These are phyloP conservation scores for Neobulgaria alba DNA, from an alignment of 2,329 filamentous ascomycete species.

Conservation along the genomic window DNA sequence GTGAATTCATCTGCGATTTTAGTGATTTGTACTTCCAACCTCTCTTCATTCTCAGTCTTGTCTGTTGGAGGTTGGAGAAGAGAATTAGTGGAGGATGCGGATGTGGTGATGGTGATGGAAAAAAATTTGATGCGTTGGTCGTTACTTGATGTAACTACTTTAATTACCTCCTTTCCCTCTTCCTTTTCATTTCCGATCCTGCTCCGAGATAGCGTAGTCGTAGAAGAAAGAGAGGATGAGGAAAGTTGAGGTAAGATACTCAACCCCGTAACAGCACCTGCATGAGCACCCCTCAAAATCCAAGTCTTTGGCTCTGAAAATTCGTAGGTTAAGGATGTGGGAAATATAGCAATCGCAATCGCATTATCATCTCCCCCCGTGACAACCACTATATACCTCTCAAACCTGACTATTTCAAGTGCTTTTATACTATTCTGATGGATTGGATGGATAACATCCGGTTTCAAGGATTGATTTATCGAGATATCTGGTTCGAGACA, in stretches of 20 bases:
- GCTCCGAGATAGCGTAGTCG: too few species aligned
- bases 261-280: conserved; percentile 59
- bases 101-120: conserved; percentile 35
- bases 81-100: too few species aligned
- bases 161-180: conserved; percentile 7
- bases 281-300: conserved; percentile 53
- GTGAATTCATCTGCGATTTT: background rate
- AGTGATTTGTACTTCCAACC: background rate
- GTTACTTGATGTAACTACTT: conserved; percentile 44
- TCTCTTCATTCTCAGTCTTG: background rate
- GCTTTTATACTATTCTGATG: conserved; percentile 80
- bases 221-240: too few species aligned
- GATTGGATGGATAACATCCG: conserved; percentile 35
- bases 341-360: conserved; percentile 47
- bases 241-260: too few species aligned
- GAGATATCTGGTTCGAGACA: background rate
- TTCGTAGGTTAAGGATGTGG: background rate
- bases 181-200: conserved; percentile 8
- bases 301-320: conserved; percentile 1
- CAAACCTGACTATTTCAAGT: conserved; percentile 36
- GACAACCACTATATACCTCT: conserved; percentile 42
- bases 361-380: conserved; percentile 88
- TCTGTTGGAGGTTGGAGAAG: background rate
- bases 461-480: background rate
- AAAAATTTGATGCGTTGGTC: conserved; percentile 47